Evolutionary conservation across 305 asterid species (phyloP).

Genomic region (Petunia hybrid): DNA sequence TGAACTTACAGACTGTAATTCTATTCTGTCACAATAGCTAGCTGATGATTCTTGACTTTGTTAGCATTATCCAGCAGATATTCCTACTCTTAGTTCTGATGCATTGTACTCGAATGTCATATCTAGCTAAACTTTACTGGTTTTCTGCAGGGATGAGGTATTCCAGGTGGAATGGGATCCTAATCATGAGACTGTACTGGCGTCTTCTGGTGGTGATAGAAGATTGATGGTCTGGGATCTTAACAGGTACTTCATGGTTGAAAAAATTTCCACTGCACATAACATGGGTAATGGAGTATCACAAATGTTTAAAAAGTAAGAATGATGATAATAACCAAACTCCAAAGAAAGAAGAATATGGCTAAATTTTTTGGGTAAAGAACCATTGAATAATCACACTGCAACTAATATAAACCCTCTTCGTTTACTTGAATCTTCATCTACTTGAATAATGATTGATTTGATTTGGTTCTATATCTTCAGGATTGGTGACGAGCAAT

Average conservation of each 20-base stretch:
- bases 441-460: background rate
- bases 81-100: background rate
- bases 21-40: background rate
- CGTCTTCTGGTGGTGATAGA: slow-evolving; percentile 93
- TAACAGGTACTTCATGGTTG: slow-evolving; percentile 60
- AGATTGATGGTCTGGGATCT: slow-evolving; percentile 98
- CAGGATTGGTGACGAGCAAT: slow-evolving; percentile 95
- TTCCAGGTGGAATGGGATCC: slow-evolving; percentile 99
- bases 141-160: slow-evolving; percentile 74
- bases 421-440: background rate
- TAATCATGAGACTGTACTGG: slow-evolving; percentile 89
- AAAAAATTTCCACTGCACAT: background rate
- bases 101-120: background rate
- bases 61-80: background rate
- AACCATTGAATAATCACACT: background rate
- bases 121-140: slow-evolving; percentile 20
- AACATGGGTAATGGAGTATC: slow-evolving; percentile 4
- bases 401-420: background rate
- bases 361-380: background rate
- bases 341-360: background rate
- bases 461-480: slow-evolving; percentile 23
- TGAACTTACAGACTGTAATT: background rate
- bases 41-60: background rate
- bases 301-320: background rate
- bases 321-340: background rate